Evolutionary conservation across 1,139 yeast species (phyloP).

Genomic region (Cylindricascospora bacillispora): DNA sequence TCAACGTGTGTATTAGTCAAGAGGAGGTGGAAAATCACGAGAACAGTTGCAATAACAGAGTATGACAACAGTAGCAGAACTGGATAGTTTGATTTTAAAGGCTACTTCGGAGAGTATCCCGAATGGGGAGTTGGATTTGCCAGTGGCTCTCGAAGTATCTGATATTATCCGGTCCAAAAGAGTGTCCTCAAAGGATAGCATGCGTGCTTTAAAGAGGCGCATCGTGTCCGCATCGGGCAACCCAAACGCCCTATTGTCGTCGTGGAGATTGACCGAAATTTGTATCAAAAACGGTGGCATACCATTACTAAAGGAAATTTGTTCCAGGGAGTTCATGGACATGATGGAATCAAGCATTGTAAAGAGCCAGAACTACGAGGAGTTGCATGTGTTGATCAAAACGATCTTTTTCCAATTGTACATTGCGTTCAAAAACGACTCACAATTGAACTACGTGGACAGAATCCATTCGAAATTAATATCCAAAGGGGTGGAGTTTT

Average conservation of each 20-base stretch:
- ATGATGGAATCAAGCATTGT: constrained; percentile 37
- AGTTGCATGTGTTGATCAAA: constrained; percentile 32
- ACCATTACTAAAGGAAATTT: constrained; percentile 68
- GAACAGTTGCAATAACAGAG: no score
- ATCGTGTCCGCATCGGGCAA: constrained; percentile 45
- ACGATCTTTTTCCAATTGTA: constrained; percentile 69
- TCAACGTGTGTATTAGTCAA: no score
- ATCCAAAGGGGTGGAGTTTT: constrained; percentile 51
- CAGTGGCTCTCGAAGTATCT: constrained; percentile 73
- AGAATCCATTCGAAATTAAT: constrained; percentile 48
- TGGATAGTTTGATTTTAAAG: constrained; percentile 54
- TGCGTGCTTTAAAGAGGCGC: constrained; percentile 70
- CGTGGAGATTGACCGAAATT: constrained; percentile 67
- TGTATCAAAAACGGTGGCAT: constrained; percentile 90
- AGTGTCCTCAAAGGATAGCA: constrained; percentile 71
- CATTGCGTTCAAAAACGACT: constrained; percentile 54
- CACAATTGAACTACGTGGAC: constrained; percentile 54
- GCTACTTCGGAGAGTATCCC: constrained; percentile 90
- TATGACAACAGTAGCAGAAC: constrained; percentile 30
- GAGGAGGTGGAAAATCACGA: no score
- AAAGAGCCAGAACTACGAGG: constrained; percentile 29
- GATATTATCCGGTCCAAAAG: constrained; percentile 78
- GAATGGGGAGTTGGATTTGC: constrained; percentile 69
- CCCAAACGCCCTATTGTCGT: constrained; percentile 66
- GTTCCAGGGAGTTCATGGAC: constrained; percentile 81